Base-by-base conservation (phyloP, 768 basidiomycete genomes). In the Dentipellis fragilis region DNA sequence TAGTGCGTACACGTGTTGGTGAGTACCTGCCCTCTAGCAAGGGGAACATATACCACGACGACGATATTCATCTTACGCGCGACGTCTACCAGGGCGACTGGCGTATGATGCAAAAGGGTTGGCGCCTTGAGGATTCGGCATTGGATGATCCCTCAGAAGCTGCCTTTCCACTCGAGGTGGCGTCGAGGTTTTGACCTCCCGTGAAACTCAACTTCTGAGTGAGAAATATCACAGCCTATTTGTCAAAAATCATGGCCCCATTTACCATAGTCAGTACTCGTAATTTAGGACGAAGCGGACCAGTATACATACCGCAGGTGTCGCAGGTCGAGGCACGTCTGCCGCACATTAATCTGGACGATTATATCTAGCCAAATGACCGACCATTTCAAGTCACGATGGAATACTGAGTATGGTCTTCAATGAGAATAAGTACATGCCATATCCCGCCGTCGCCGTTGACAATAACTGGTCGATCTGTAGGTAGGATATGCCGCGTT, bases 161-260 rank as follows among this genome's bases (percentile, higher is more conserved):
- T 34, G 61, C 40, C n/a, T 57, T 55, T 63, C 29, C 65, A 69
- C 29, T 65, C 64, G 1, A 69, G 65, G 10, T 61, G 14, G 67
- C 63, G 51, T 64, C 55, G 38, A 66, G 54, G 1, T 50, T 22
- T 34, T 62, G 55, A 23, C 58, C 47, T 3, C 51, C 54, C 7
- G 59, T 23, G 7, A 51, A 22, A 29, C 69, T 71, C 55, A 73
- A 73, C 56, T 75, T 75, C 17, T 69, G 72, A 1, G 69, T 69
- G 6, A 75, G 63, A 65, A 74, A 75, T 38, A 82, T 80, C 17
- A 78, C 70, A 37, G 70, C 58, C 37, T 80, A 71, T 58, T 79
- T 79, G 17, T 79, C 80, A 10, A 75, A 79, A 16, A 70, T 69
- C 60, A 76, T 73, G 65, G 83, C 79, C 80, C 80, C 77, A 59